A percentile compares a stretch with the other conserved stretches of the same genome.
Conservation (phyloP, 768 basidiomycete species). For the Tricholoma flavovirens region DNA sequence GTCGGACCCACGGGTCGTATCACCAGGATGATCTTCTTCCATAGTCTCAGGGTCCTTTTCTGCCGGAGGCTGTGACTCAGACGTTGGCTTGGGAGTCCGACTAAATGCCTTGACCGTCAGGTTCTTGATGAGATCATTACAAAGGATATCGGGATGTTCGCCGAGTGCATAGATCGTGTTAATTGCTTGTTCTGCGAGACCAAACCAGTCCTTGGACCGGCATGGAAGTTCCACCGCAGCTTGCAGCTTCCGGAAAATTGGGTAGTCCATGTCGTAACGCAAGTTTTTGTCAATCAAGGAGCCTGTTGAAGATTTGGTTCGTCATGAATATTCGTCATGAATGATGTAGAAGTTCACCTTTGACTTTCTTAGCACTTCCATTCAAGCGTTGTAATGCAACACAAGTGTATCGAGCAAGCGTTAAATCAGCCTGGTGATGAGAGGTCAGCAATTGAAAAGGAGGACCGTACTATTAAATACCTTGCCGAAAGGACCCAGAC, state of each 20-base stretch:
- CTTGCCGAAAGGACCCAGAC: constrained; percentile 79
- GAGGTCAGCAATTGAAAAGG: background rate
- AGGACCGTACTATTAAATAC: constrained; percentile 31
- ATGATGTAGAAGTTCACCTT: constrained; percentile 46
- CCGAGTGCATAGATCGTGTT: constrained; percentile 94
- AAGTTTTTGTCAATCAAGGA: constrained; percentile 84
- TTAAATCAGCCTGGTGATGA: constrained; percentile 65
- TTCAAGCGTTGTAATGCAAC: constrained; percentile 88
- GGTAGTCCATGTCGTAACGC: constrained; percentile 81
- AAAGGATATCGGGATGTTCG: constrained; percentile 86
- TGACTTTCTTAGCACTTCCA: constrained; percentile 95
- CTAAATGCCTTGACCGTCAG: constrained; percentile 72
- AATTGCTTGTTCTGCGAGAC: constrained; percentile 92
- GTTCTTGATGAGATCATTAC: constrained; percentile 74
- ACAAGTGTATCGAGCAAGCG: constrained; percentile 89
- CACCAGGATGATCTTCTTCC: constrained; percentile 47
- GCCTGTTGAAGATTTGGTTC: constrained; percentile 39
- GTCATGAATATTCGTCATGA: background rate
- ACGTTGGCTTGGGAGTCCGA: constrained; percentile 23
- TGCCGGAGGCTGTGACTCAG: constrained; percentile 13
- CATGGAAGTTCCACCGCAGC: constrained; percentile 77
- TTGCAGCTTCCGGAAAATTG: constrained; percentile 78
- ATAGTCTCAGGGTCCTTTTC: constrained; percentile 44
- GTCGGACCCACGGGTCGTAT: constrained; percentile 26
- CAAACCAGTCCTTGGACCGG: constrained; percentile 91